These are phyloP conservation scores for Penicillium sp. DNA, from an alignment of 2,329 filamentous ascomycete species.

Conservation along the genomic window DNA sequence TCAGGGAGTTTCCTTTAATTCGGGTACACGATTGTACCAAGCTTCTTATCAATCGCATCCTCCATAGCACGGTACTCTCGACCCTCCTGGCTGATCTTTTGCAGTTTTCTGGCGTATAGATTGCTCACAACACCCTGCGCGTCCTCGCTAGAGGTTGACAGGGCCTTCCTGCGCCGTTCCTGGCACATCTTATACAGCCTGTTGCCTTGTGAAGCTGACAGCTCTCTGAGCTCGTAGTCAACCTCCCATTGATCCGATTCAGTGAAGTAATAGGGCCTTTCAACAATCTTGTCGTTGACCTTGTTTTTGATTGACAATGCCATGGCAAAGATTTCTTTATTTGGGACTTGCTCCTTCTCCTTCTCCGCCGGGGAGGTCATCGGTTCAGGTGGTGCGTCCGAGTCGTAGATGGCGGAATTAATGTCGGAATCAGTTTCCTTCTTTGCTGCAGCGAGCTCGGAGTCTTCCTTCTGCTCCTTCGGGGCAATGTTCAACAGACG, in stretches of 20 bases:
- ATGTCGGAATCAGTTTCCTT: neutral
- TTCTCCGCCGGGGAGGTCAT: neutral
- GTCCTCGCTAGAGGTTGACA: constrained; percentile 39
- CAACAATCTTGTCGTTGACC: constrained; percentile 65
- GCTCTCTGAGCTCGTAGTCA: constrained; percentile 74
- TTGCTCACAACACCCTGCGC: constrained; percentile 44
- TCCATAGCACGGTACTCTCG: constrained; percentile 58
- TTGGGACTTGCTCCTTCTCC: constrained; percentile 1
- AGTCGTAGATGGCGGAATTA: neutral
- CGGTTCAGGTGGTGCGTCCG: neutral
- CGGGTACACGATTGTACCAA: constrained; percentile 36
- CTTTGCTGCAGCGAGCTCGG: constrained; percentile 10
- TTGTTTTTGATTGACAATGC: constrained; percentile 71
- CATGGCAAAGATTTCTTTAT: constrained; percentile 60
- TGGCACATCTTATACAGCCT: constrained; percentile 59
- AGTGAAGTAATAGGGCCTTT: constrained; percentile 57
- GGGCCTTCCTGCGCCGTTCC: constrained; percentile 53
- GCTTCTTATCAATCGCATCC: constrained; percentile 52
- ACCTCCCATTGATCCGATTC: constrained; percentile 63
- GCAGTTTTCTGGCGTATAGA: constrained; percentile 45
- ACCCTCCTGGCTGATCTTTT: constrained; percentile 55
- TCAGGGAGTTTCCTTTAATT: constrained; percentile 2
- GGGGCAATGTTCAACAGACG: constrained; percentile 38
- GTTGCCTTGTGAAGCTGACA: constrained; percentile 48
- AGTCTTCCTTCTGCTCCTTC: constrained; percentile 14